Percentiles rank a stretch among this genome's conserved stretches.
Evolutionary conservation across 2,329 filamentous ascomycete genomes (phyloP).

Genomic region (Plenodomus lindquistii): DNA sequence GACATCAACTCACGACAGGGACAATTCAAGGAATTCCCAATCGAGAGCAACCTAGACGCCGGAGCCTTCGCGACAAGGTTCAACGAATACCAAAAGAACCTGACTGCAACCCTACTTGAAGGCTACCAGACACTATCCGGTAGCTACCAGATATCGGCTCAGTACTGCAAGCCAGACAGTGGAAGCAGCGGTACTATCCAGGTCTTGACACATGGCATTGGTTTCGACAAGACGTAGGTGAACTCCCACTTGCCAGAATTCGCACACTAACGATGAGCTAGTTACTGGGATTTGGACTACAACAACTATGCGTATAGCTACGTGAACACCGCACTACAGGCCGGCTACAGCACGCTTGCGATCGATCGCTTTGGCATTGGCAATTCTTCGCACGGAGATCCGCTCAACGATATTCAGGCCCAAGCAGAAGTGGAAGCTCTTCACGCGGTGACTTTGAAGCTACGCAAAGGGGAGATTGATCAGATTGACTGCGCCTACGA

Average conservation of each 20-base stretch:
- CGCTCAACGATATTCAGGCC: slow-evolving; percentile 63
- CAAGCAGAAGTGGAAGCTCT: slow-evolving; percentile 63
- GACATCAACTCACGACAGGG: slow-evolving; percentile 59
- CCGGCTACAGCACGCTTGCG: slow-evolving; percentile 62
- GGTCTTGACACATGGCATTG: slow-evolving; percentile 59
- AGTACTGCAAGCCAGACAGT: slow-evolving; percentile 62
- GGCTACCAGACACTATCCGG: slow-evolving; percentile 57
- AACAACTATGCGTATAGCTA: slow-evolving; percentile 67
- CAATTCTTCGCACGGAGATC: slow-evolving; percentile 61
- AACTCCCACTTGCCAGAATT: neutral
- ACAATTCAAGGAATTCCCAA: slow-evolving; percentile 55
- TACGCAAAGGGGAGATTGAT: slow-evolving; percentile 53
- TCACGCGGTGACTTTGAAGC: slow-evolving; percentile 55
- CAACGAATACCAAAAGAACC: slow-evolving; percentile 46
- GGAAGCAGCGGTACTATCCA: slow-evolving; percentile 46
- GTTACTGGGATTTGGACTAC: slow-evolving; percentile 65
- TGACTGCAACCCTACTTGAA: slow-evolving; percentile 49
- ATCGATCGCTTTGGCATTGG: slow-evolving; percentile 67
- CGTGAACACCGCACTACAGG: slow-evolving; percentile 57
- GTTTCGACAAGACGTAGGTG: slow-evolving; percentile 55
- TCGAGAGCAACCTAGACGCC: slow-evolving; percentile 59
- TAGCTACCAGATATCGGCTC: slow-evolving; percentile 61
- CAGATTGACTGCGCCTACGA: slow-evolving; percentile 45
- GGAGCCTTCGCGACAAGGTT: slow-evolving; percentile 54
- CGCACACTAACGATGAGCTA: slow-evolving; percentile 18